These are phyloP conservation scores for Rutstroemia sp. DNA, from an alignment of 2,329 filamentous ascomycete genomes.

Conservation along the genomic window DNA sequence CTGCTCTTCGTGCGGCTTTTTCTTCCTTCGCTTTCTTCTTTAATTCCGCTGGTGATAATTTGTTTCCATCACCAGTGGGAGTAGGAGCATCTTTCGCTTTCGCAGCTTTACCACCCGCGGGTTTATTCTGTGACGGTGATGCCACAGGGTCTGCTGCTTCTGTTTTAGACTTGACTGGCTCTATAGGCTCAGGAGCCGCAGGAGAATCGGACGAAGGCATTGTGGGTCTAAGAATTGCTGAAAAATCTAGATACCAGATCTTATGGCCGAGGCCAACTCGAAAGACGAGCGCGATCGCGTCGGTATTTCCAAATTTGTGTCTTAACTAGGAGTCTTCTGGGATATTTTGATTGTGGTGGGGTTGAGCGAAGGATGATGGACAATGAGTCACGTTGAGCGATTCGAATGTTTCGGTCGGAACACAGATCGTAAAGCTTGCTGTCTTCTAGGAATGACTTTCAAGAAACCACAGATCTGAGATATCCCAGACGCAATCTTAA, in stretches of 20 bases:
- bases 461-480: too few relatives aligned
- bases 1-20: constrained; percentile 77
- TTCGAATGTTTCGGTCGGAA: too few relatives aligned
- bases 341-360: background rate
- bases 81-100: constrained; percentile 9
- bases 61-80: constrained; percentile 31
- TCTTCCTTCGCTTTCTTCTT: constrained; percentile 89
- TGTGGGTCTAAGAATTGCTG: background rate
- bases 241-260: background rate
- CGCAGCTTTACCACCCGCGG: constrained; percentile 8
- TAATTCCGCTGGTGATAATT: constrained; percentile 52
- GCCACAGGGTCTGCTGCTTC: background rate
- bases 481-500: background rate
- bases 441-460: too few relatives aligned
- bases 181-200: constrained; percentile 9
- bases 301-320: background rate
- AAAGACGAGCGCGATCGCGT: background rate
- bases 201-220: constrained; percentile 18
- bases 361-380: background rate
- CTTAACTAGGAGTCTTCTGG: background rate
- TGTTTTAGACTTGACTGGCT: constrained; percentile 6
- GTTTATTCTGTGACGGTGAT: constrained; percentile 9
- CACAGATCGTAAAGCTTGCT: too few relatives aligned
- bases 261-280: background rate
- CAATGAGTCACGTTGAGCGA: constrained; percentile 7